Conservation (phyloP, 306 rosid species). For the Cicer arietinum region DNA sequence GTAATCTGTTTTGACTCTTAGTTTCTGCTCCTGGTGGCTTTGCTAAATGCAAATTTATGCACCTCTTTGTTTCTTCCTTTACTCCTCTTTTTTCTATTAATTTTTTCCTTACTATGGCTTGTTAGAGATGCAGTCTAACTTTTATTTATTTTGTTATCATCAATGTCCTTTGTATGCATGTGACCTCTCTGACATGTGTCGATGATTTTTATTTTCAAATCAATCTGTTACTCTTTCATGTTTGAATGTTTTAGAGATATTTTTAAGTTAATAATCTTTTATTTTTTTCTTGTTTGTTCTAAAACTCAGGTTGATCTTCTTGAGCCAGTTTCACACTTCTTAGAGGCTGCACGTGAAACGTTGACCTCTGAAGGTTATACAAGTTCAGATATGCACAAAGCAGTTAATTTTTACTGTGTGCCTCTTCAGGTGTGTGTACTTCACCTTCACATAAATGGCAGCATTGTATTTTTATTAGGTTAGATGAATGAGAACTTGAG, state of each 20-base stretch:
- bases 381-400: constrained; percentile 67
- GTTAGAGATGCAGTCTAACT: constrained; percentile 22
- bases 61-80: constrained; percentile 1
- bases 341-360: constrained; percentile 83
- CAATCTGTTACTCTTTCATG: not conserved
- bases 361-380: constrained; percentile 59
- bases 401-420: constrained; percentile 74
- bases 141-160: constrained; percentile 34
- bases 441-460: constrained; percentile 12
- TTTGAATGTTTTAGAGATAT: constrained; percentile 31
- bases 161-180: constrained; percentile 4
- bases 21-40: constrained; percentile 9
- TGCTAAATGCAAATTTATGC: constrained; percentile 11
- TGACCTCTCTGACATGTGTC: not conserved
- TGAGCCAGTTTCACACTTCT: constrained; percentile 94
- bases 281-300: constrained; percentile 23
- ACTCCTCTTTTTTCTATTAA: not conserved
- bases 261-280: constrained; percentile 32
- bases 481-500: constrained; percentile 1
- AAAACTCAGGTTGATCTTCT: constrained; percentile 88
- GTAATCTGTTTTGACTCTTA: not conserved
- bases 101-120: not conserved
- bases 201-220: not conserved
- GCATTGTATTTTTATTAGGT: constrained; percentile 25
- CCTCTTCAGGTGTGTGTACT: constrained; percentile 85